These are phyloP conservation scores for Tripterygium wilfordii DNA, from an alignment of 177 flowering plant species.

Conservation along the genomic window DNA sequence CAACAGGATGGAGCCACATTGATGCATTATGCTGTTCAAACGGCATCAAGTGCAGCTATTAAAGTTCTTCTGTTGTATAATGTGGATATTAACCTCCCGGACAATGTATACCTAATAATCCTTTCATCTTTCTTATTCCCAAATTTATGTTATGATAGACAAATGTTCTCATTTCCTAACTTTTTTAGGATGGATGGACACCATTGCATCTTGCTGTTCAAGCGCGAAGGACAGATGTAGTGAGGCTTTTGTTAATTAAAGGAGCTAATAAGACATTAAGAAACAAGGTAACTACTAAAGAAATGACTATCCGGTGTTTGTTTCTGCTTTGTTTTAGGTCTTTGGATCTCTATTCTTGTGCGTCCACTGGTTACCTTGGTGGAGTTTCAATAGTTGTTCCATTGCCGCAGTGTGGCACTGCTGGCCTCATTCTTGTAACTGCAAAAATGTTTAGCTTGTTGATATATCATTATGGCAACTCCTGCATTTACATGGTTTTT, in stretches of 20 bases:
- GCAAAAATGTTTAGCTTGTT: too few relatives aligned
- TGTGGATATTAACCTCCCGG: slow-evolving; percentile 81
- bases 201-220: slow-evolving; percentile 94
- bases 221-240: slow-evolving; percentile 72
- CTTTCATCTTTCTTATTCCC: slow-evolving; percentile 3
- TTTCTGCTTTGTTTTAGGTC: too few relatives aligned
- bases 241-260: slow-evolving; percentile 79
- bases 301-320: not conserved
- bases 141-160: too few relatives aligned
- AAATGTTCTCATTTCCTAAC: not conserved
- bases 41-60: slow-evolving; percentile 66
- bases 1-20: slow-evolving; percentile 88
- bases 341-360: too few relatives aligned
- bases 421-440: too few relatives aligned
- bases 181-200: slow-evolving; percentile 89
- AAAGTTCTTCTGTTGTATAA: slow-evolving; percentile 78
- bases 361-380: too few relatives aligned
- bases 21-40: slow-evolving; percentile 90
- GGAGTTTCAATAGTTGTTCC: too few relatives aligned
- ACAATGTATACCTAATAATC: slow-evolving; percentile 49
- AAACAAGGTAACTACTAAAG: slow-evolving; percentile 56
- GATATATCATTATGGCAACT: too few relatives aligned
- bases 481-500: too few relatives aligned
- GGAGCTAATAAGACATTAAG: slow-evolving; percentile 76
- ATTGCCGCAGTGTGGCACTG: too few relatives aligned